Conservation (phyloP, 345 rosid species). For the Balakata baccata region DNA sequence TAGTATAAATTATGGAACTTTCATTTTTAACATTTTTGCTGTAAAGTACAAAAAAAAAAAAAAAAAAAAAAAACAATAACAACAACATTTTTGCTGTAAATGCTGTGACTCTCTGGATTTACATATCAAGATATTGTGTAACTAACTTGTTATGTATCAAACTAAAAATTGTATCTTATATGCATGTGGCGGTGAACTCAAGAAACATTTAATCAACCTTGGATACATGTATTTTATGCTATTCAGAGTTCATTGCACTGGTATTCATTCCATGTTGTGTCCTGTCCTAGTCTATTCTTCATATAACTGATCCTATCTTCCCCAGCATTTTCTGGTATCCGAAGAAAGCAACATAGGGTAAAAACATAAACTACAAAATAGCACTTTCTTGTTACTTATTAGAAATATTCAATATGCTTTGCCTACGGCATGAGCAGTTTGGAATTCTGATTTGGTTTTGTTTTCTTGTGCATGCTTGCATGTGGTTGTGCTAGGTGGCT, state of each 20-base stretch:
- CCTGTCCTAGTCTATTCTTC: not conserved
- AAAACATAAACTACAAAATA: not conserved
- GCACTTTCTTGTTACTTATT: not conserved
- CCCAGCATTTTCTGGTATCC: not conserved
- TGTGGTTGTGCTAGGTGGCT: conserved; percentile 49
- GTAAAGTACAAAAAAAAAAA: no score
- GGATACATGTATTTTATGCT: not conserved
- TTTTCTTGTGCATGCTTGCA: conserved; percentile 1
- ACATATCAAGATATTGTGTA: not conserved
- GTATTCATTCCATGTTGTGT: not conserved
- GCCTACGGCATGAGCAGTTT: not conserved
- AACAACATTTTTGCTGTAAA: not conserved
- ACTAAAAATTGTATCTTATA: not conserved
- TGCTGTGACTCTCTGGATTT: not conserved
- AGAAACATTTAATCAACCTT: not conserved
- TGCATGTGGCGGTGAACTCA: not conserved
- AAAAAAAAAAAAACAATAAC: no score
- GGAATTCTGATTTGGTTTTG: conserved; percentile 1
- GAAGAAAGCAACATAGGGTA: conserved; percentile 1
- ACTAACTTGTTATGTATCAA: not conserved
- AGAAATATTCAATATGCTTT: not conserved
- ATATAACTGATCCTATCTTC: not conserved
- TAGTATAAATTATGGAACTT: not conserved
- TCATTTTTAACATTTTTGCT: not conserved
- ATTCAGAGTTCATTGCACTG: not conserved